Percentiles rank a stretch among this genome's conserved stretches.
Conservation (phyloP, 2,329 filamentous ascomycete species). For the Thermoascus crustaceus region DNA sequence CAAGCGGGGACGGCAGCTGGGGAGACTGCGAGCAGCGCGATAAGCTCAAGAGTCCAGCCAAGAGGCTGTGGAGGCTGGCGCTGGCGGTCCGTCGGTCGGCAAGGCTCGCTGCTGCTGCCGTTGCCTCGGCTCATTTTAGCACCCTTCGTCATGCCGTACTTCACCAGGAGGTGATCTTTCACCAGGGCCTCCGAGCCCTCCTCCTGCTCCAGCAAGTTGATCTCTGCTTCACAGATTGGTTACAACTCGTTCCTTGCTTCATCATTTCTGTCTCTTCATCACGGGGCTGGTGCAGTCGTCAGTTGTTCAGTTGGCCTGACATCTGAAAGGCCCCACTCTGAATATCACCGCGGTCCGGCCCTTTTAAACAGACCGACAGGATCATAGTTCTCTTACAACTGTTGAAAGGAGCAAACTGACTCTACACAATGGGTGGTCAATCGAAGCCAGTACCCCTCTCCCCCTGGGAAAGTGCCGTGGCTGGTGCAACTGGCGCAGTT, state of each 20-base stretch:
- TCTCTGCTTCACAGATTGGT: background rate
- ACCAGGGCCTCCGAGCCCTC: background rate
- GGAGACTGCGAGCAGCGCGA: no score
- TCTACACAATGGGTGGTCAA: conserved; percentile 45
- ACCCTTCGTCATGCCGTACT: conserved; percentile 2
- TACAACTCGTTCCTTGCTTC: background rate
- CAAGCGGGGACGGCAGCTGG: no score
- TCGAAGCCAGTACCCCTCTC: conserved; percentile 65
- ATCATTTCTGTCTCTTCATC: background rate
- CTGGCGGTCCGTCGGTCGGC: background rate
- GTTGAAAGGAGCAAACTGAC: no score
- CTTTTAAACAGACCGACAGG: background rate
- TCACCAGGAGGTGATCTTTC: no score
- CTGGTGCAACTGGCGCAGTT: conserved; percentile 85
- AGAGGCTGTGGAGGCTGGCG: background rate
- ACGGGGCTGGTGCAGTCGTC: background rate
- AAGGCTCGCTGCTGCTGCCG: background rate
- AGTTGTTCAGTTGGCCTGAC: background rate
- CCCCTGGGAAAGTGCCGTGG: conserved; percentile 87
- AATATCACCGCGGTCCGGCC: background rate
- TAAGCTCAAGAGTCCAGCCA: no score
- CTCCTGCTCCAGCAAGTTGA: background rate
- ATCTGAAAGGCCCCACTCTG: conserved; percentile 8
- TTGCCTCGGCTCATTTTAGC: conserved; percentile 11
- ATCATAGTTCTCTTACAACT: background rate